Base-by-base conservation (phyloP, 2,329 filamentous ascomycete genomes). In the Talaromyces piceae region DNA sequence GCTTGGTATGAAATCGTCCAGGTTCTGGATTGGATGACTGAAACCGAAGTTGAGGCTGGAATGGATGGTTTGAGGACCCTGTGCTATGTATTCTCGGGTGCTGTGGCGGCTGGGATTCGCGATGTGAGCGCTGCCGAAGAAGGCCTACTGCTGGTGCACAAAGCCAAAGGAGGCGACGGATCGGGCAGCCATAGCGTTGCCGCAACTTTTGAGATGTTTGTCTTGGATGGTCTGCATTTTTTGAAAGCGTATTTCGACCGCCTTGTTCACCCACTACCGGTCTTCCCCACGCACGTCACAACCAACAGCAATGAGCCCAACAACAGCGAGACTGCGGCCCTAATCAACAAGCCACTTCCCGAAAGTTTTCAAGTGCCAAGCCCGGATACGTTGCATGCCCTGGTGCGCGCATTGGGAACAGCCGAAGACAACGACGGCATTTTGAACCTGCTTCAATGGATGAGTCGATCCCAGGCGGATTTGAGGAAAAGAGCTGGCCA, bases 401-500 rank as follows among this genome's bases (percentile, higher is more conserved):
- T 72, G 52, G 63, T 73, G 41, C 63, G 72, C 39, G 66, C 67
- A 26, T 60, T 75, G 11, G 73, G 72, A 9, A 55, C 65, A 4
- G 63, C 65, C 5, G 62, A 63, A 50, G 73, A 75, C 50, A 63
- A 66, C 37, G 61, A 70, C 31, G 66, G 68, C 11, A 52, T 75
- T 18, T 49, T 73, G 28, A 62, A 62, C 45, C 59, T 75, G 20
- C 57, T 75, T 39, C 63, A 61, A 16, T 73, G 71, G 71, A 73
- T 75, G 67, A 65, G 61, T 26, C 58, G 58, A 41, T 65, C 62
- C 52, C 60, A 63, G 12, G 41, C 54, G 26, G 58, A 63, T 4
- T 53, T 75, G 16, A 63, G 65, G 20, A 63, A 66, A 47, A 50
- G 59, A n/a, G 60, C 66, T 18, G 63, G 68, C 8, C 64, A 71